Percentiles rank a stretch among this genome's conserved stretches.
Conservation (phyloP, 305 asterid genomes). For the Stenogyne calaminthoides region DNA sequence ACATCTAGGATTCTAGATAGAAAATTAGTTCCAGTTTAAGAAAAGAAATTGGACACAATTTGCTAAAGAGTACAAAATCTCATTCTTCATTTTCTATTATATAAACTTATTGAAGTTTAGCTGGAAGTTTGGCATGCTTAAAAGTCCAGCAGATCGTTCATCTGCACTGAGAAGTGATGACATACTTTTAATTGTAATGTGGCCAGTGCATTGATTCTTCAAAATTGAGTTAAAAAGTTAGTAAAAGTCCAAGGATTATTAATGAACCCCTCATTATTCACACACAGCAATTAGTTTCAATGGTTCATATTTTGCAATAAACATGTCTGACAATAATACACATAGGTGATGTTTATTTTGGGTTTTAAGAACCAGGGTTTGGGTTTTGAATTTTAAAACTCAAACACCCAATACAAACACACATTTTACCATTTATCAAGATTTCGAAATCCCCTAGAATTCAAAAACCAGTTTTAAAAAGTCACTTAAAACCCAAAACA, state of each 20-base stretch:
- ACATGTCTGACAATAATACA: not conserved
- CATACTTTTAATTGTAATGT: not conserved
- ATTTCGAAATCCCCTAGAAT: too few relatives aligned
- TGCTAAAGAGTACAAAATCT: not conserved
- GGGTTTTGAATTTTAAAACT: too few relatives aligned
- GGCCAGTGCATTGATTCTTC: not conserved
- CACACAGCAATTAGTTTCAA: slow-evolving; percentile 11
- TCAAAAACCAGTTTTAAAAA: too few relatives aligned
- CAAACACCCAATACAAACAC: too few relatives aligned
- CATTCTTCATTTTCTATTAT: not conserved
- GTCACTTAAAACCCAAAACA: too few relatives aligned
- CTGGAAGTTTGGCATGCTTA: slow-evolving; percentile 11
- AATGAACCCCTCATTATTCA: not conserved
- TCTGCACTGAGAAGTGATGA: not conserved
- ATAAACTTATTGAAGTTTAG: not conserved
- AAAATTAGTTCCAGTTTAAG: slow-evolving; percentile 8
- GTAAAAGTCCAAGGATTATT: not conserved
- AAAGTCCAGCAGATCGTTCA: not conserved
- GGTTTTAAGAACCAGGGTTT: too few relatives aligned
- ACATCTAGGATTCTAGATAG: not conserved
- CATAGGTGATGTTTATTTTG: not conserved
- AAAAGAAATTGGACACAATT: not conserved
- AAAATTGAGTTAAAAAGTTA: slow-evolving; percentile 4
- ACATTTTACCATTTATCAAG: too few relatives aligned
- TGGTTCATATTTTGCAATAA: slow-evolving; percentile 11